Evolutionary conservation across 192 early-diverging fungal species (phyloP), one percentile per base, ranked within the genome.

Genomic region (Coemansia sp.): DNA sequence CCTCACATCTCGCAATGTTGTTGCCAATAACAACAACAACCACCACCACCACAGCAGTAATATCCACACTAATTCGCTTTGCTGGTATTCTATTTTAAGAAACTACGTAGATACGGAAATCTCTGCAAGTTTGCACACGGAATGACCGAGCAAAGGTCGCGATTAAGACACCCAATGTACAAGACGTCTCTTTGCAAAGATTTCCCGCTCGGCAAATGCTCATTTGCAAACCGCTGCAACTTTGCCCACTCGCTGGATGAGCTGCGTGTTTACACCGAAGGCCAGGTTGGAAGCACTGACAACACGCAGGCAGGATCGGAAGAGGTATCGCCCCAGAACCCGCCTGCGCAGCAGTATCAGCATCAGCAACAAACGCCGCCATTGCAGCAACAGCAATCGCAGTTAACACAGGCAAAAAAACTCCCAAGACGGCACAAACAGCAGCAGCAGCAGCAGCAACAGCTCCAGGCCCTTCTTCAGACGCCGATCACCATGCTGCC

Each of bases 61-160:
- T 11, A 11, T 40, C 38, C 11, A 6, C 5, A 40, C 38, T 40
- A 40, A 40, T 40, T 40, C 38, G 11, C 11, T 40, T 40, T 11
- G 29, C 29, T 40, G 38, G 38, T 40, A 13, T 11, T 13, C 42
- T 9, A 7, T 53, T 8, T 25, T 19, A 29, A 53, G 25, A 53
- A 53, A 53, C 9, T 22, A 48, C 50, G 61, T 85, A 91, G 93
- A 66, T 98, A 97, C 72, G 94, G 91, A 29, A 79, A 84, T 22
- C 89, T 94, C 67, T 99, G 96, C 84, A 91, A 94, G 73, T 99
- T 95, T 87, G 96, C 96, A 15, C 96, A 99, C 61, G 89, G 89
- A 14, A 43, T 63, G 41, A 62, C 64, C 40, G 96, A 99, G 80
- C 85, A 96, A 38, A 85, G 93, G 15, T 71, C 82, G 42, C 87